Evolutionary conservation across 371 early-diverging fungal genomes (phyloP).

Genomic region (Mortierella polycephala): DNA sequence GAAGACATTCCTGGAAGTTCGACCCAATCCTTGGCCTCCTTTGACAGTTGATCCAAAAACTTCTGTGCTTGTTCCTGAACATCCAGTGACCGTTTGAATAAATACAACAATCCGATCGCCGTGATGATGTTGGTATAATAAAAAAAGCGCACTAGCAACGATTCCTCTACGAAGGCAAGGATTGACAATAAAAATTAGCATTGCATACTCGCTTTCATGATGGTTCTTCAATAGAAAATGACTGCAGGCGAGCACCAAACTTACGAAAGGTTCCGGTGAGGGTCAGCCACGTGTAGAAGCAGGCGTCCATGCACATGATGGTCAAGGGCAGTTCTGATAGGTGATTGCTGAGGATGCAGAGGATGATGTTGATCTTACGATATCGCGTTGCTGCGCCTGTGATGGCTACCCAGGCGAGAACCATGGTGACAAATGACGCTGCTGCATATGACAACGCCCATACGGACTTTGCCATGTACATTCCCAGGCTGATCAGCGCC

Average conservation of each 20-base stretch:
- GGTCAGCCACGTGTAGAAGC: slow-evolving; percentile 44
- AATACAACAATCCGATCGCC: slow-evolving; percentile 34
- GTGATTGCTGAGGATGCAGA: slow-evolving; percentile 33
- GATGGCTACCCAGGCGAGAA: slow-evolving; percentile 40
- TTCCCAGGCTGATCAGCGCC: slow-evolving; percentile 21
- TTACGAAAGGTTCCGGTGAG: slow-evolving; percentile 52
- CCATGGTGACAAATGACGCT: slow-evolving; percentile 32
- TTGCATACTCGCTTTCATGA: not conserved
- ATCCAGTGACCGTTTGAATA: slow-evolving; percentile 37
- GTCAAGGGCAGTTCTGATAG: slow-evolving; percentile 38
- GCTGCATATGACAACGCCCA: slow-evolving; percentile 39
- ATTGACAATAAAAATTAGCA: not conserved
- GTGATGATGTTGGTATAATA: slow-evolving; percentile 52
- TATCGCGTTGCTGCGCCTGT: slow-evolving; percentile 31
- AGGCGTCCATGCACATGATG: slow-evolving; percentile 35
- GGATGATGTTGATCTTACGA: slow-evolving; percentile 28
- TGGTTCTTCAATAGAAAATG: not conserved
- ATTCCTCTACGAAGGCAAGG: slow-evolving; percentile 23
- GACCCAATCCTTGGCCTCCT: slow-evolving; percentile 31
- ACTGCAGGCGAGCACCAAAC: not conserved
- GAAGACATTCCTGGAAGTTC: slow-evolving; percentile 37
- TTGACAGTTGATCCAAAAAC: slow-evolving; percentile 37
- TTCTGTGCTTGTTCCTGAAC: slow-evolving; percentile 35
- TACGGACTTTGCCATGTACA: slow-evolving; percentile 31
- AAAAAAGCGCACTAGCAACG: slow-evolving; percentile 42